Evolutionary conservation across 202 grass and related monocot species (phyloP).

Genomic region (Dendrocalamus latiflorus): DNA sequence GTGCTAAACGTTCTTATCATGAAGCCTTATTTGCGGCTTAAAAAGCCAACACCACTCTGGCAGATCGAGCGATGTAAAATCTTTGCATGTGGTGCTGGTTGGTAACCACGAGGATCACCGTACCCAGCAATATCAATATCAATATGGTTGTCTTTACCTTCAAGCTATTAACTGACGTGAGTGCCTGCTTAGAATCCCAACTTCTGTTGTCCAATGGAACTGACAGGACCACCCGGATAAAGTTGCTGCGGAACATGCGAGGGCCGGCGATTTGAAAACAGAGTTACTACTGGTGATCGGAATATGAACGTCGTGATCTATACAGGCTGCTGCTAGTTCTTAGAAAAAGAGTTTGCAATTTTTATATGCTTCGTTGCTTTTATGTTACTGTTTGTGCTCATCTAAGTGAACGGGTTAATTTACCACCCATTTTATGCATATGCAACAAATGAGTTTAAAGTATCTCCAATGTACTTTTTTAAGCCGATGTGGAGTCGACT

Average conservation of each 20-base stretch:
- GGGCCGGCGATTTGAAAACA: neutral
- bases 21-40: neutral
- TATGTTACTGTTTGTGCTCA: too few species aligned
- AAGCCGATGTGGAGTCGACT: too few species aligned
- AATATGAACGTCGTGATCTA: neutral
- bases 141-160: constrained; percentile 20
- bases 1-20: neutral
- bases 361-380: too few species aligned
- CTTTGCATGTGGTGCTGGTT: constrained; percentile 1
- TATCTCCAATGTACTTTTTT: too few species aligned
- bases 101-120: constrained; percentile 6
- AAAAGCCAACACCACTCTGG: neutral
- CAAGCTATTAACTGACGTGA: constrained; percentile 6
- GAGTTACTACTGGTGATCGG: neutral
- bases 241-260: neutral
- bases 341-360: too few species aligned
- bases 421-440: too few species aligned
- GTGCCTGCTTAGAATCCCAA: neutral
- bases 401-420: too few species aligned
- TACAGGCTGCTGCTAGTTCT: neutral
- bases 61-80: neutral
- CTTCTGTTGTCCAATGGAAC: neutral
- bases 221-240: neutral
- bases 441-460: too few species aligned
- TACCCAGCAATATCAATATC: neutral